phyloP scores from a whole-genome alignment of 2,329 filamentous ascomycete genomes.

The Cordyceps militaris region DNA sequence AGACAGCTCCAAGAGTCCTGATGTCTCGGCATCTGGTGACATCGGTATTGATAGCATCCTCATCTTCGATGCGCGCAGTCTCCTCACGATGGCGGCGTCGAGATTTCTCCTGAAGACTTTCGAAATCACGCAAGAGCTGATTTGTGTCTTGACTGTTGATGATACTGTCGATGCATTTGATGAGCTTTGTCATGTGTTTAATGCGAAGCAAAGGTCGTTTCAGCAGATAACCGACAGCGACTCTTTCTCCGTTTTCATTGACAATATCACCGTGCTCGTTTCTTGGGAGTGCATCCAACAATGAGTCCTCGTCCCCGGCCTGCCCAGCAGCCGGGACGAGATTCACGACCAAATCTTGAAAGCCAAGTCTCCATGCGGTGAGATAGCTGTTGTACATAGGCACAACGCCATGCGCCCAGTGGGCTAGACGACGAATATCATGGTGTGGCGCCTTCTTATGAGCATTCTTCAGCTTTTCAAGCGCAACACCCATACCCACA shows the following conservation, averaged over 20 bases:
- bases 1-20: slow-evolving; percentile 64
- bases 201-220: slow-evolving; percentile 82
- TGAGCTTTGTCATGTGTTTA: slow-evolving; percentile 78
- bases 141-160: slow-evolving; percentile 39
- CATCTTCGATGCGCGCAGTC: slow-evolving; percentile 69
- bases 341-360: slow-evolving; percentile 91
- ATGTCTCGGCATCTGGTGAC: slow-evolving; percentile 72
- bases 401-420: slow-evolving; percentile 73
- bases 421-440: slow-evolving; percentile 63
- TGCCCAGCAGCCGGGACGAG: slow-evolving; percentile 60
- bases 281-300: slow-evolving; percentile 51
- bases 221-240: slow-evolving; percentile 88
- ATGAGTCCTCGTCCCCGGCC: slow-evolving; percentile 52
- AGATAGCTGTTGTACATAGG: slow-evolving; percentile 81
- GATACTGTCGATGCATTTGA: slow-evolving; percentile 59
- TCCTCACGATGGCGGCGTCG: slow-evolving; percentile 58
- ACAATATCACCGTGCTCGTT: slow-evolving; percentile 60
- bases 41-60: slow-evolving; percentile 80
- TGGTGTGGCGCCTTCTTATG: slow-evolving; percentile 75
- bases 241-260: slow-evolving; percentile 74
- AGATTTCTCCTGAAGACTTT: slow-evolving; percentile 67
- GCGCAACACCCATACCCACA: slow-evolving; percentile 83
- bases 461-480: slow-evolving; percentile 74
- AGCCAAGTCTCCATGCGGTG: slow-evolving; percentile 82
- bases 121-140: slow-evolving; percentile 47